Evolutionary conservation across 768 basidiomycete genomes (phyloP), one percentile per base, ranked within the genome.

Genomic region (Boletus tomentosulus): DNA sequence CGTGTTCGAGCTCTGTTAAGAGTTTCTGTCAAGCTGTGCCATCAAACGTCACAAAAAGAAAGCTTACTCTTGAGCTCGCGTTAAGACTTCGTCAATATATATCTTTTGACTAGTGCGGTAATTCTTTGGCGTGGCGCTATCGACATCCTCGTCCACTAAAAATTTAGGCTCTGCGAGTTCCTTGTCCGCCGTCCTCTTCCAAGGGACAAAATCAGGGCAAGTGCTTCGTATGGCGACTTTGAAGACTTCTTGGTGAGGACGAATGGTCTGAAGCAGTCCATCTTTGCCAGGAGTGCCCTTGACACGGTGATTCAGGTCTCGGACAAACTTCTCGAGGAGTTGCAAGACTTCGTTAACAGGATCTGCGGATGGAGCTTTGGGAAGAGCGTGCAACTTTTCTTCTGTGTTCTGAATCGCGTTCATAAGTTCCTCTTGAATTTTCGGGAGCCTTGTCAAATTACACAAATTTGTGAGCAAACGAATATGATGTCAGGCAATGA

Each of bases 1-100:
- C 89, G 80, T 1, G 86, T 84, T 3, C 83, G 77, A 1, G 87
- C 80, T 22, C 89, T 90, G 52, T 48, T 39, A 15, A 27, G 48
- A 30, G 33, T 35, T 12, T 50, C 8, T 8, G 19, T 54, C n/a
- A 35, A 25, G 7, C 13, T 27, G 33, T 24, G 12, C 33, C 27
- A 19, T 19, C 4, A 0, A 16, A 9, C 33, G 5, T 2, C 7
- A 16, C 3, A 16, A 15, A 6, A 9, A 34, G 13, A n/a, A 11
- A 41, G 69, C 80, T 24, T 62, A 85, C 86, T 70, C 60, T 27
- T 74, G 62, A 0, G 81, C 82, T 3, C 68, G 66, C 11, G 68
- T 51, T 43, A 81, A 58, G 5, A 86, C 82, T 33, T 85, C 78
- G 42, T 83, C 75, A 4, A 85, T 69, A 51, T 76, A 80, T 24